These are phyloP conservation scores for Fusarium sp. DNA, from an alignment of 2,329 filamentous ascomycete species.

Conservation along the genomic window DNA sequence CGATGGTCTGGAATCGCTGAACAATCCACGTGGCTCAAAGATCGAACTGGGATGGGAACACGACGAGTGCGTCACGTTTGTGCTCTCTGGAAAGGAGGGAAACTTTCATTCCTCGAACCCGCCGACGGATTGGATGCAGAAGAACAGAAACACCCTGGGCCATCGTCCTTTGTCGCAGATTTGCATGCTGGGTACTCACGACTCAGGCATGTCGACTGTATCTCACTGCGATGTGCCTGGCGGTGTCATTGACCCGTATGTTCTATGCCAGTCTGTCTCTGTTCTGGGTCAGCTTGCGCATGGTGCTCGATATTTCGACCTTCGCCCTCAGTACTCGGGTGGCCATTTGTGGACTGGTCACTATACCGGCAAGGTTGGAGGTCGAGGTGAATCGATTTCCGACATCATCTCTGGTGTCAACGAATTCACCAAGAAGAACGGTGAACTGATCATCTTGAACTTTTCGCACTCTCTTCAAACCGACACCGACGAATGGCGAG, in stretches of 20 bases:
- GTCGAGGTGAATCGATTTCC: not conserved
- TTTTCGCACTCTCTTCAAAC: constrained; percentile 10
- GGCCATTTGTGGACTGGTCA: not conserved
- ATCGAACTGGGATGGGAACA: constrained; percentile 9
- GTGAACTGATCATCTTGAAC: not conserved
- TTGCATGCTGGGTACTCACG: not conserved
- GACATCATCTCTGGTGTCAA: not conserved
- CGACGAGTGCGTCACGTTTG: constrained; percentile 3
- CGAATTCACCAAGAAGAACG: constrained; percentile 2
- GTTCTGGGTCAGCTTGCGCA: not conserved
- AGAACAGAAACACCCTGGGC: not conserved
- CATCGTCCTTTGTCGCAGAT: constrained; percentile 5
- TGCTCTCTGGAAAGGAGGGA: not conserved
- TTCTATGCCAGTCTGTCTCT: not conserved
- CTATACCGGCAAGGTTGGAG: not conserved
- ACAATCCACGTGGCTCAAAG: not conserved
- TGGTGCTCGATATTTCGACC: not conserved
- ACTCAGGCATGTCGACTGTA: constrained; percentile 8
- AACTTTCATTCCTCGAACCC: constrained; percentile 1
- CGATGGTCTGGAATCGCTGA: not conserved
- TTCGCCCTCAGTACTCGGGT: constrained; percentile 1
- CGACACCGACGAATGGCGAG: constrained; percentile 1
- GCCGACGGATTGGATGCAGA: constrained; percentile 9
- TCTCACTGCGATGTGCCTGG: not conserved
- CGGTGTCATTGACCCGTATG: not conserved